Base-by-base conservation (phyloP, 2,329 filamentous ascomycete species). In the Penicillium sp. region DNA sequence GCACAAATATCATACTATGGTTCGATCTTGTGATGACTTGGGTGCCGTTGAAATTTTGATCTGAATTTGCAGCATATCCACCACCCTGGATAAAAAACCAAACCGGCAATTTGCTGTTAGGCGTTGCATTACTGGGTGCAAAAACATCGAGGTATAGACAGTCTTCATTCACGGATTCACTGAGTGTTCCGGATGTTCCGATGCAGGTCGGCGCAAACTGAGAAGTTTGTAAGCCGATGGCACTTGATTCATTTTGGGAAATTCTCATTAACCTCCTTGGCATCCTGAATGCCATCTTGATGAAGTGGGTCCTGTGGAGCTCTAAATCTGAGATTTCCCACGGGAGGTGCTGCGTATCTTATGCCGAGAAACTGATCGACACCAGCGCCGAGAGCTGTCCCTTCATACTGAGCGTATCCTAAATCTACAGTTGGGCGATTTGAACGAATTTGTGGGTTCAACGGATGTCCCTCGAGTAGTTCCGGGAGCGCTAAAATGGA, bases 301-400 rank as follows among this genome's bases (percentile, higher is more conserved):
- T 28, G 11, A 21, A 16, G 2, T 18, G 87, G 87, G 66, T 88
- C 84, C 61, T 79, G 73, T 0, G 89, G 87, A 11, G 84, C 82
- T 48, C 78, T 74, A 62, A 90, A 91, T 33, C 88, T 78, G 48
- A 88, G 64, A 7, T 82, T 61, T 2, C 83, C 86, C 1, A 87
- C 48, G 0, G 88, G 88, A 3, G 87, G 77, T 2, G 85, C 83
- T 0, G 87, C 88, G 72, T 84, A 92, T 42, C 87, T 81, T 56
- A 92, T 82, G 1, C 87, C 88, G 7, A 89, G 79, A 85, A 87
- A 91, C 67, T 87, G 79, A 3, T 81, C 84, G 34, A 90, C 74
- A 1, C 84, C 86, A 58, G 81, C 81, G 1, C 67, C 56, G 1
- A 80, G 73, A 1, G 75, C 62, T 2, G 75, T 71, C 9, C 88